Evolutionary conservation across 257 asterid genomes (phyloP), one percentile per base, ranked within the genome.

Genomic region (Penstemon newberryi): DNA sequence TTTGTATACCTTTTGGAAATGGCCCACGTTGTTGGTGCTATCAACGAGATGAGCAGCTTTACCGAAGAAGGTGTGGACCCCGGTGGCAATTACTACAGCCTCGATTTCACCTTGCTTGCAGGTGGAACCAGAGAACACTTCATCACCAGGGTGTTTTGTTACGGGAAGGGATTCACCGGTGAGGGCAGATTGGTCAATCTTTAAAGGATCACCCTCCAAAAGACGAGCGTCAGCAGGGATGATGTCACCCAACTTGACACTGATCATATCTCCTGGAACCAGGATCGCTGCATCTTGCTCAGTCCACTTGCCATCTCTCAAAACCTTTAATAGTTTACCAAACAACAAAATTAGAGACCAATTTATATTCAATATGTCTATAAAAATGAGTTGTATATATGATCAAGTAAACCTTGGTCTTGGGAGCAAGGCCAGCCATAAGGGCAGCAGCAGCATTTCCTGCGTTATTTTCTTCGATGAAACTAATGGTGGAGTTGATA

Each of bases 211-310:
- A 3, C 98, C 98, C 57, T 92, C 98, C 4, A 92, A 95, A 71
- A 92, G 98, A 73, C 98, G 98, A 45, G 98, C 98, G 64, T 92
- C 96, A 12, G 98, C 98, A 7, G 98, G 98, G 56, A 92, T 67
- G 66, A 92, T 92, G 56, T 92, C 98, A 6, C 96, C 98, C 33
- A 89, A 73, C 53, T 92, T 92, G 66, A 92, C 82, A 80, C 96
- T 91, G 33, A 91, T 61, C 49, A 91, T 88, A 81, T 91, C 97
- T 52, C 96, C 97, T 0, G 96, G 98, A 41, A 92, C 98, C 46
- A 92, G 74, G 61, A 92, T 78, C 11, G 98, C 86, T 4, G 98
- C 98, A 7, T 92, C 98, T 70, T 89, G 92, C 81, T 92, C 98
- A 73, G 87, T 79, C 98, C 98, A 92, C 38, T 72, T 75, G 9